These are phyloP conservation scores for Claviceps sp. DNA, from an alignment of 2,329 filamentous ascomycete species.

Conservation along the genomic window DNA sequence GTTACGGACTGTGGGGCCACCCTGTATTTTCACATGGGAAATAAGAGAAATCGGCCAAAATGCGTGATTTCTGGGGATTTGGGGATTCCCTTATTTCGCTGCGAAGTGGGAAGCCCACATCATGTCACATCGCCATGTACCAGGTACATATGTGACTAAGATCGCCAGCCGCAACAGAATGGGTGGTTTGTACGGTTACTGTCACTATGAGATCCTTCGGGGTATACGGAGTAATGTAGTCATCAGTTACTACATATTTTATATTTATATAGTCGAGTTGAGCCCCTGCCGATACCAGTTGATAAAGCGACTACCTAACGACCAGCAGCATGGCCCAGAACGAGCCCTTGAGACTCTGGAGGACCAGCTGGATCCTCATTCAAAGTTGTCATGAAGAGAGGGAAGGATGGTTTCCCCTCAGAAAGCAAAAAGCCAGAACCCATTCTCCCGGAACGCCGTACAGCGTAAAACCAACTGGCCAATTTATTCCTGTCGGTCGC, in stretches of 20 bases:
- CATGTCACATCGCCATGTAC: too few relatives aligned
- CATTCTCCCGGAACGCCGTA: conserved; percentile 31
- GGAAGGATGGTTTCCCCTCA: conserved; percentile 13
- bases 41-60: too few relatives aligned
- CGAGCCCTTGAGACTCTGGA: conserved; percentile 3
- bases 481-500: conserved; percentile 52
- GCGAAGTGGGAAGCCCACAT: too few relatives aligned
- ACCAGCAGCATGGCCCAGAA: conserved; percentile 8
- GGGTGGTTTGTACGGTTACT: too few relatives aligned
- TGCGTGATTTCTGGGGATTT: too few relatives aligned
- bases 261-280: conserved; percentile 7
- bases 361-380: conserved; percentile 7
- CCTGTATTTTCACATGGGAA: too few relatives aligned
- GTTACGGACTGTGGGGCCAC: too few relatives aligned
- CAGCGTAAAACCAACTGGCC: conserved; percentile 13
- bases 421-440: conserved; percentile 16
- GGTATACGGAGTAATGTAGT: conserved; percentile 4
- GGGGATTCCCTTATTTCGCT: too few relatives aligned
- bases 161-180: too few relatives aligned
- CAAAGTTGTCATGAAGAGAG: conserved; percentile 7
- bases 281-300: conserved; percentile 3
- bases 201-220: too few relatives aligned
- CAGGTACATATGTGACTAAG: too few relatives aligned
- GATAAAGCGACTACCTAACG: not conserved
- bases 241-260: conserved; percentile 8